Percentiles rank a stretch among this genome's conserved stretches.
These are phyloP conservation scores for Naganishia onofrii DNA, from an alignment of 768 basidiomycete genomes.

Conservation along the genomic window DNA sequence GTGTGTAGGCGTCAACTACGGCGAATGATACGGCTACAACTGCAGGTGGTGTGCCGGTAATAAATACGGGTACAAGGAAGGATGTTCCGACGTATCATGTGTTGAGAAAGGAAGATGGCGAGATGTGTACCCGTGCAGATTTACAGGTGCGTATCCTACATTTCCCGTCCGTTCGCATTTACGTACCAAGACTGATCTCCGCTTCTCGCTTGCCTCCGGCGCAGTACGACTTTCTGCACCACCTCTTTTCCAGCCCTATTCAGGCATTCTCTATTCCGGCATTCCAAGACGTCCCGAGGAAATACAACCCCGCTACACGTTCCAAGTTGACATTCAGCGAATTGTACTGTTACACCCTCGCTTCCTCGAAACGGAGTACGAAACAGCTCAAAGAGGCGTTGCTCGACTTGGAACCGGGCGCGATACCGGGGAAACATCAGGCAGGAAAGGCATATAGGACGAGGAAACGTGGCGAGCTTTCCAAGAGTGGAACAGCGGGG, in stretches of 20 bases:
- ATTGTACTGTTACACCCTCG: slow-evolving; percentile 76
- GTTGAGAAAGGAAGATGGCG: slow-evolving; percentile 34
- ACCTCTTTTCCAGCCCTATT: slow-evolving; percentile 70
- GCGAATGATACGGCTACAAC: neutral
- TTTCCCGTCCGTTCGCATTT: too few relatives aligned
- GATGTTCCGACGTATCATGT: slow-evolving; percentile 34
- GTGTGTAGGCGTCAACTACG: neutral
- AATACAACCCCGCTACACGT: slow-evolving; percentile 41
- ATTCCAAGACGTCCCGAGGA: slow-evolving; percentile 50
- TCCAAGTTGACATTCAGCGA: slow-evolving; percentile 70
- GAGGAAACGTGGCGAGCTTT: slow-evolving; percentile 4
- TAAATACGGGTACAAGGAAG: slow-evolving; percentile 23
- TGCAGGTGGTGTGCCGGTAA: neutral
- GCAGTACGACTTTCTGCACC: slow-evolving; percentile 74
- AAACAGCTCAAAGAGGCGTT: slow-evolving; percentile 71
- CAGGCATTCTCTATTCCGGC: slow-evolving; percentile 63
- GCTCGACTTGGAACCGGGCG: slow-evolving; percentile 51
- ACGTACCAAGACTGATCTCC: too few relatives aligned
- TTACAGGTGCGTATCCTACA: slow-evolving; percentile 26
- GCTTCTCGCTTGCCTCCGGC: neutral
- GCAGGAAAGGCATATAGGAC: slow-evolving; percentile 18
- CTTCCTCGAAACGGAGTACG: slow-evolving; percentile 68
- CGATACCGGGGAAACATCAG: slow-evolving; percentile 32
- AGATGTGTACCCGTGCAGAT: slow-evolving; percentile 32
- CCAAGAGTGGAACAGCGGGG: slow-evolving; percentile 12